Evolutionary conservation across 2,329 filamentous ascomycete genomes (phyloP), one percentile per base, ranked within the genome.

Genomic region (Cladosporium sphaerospermum): DNA sequence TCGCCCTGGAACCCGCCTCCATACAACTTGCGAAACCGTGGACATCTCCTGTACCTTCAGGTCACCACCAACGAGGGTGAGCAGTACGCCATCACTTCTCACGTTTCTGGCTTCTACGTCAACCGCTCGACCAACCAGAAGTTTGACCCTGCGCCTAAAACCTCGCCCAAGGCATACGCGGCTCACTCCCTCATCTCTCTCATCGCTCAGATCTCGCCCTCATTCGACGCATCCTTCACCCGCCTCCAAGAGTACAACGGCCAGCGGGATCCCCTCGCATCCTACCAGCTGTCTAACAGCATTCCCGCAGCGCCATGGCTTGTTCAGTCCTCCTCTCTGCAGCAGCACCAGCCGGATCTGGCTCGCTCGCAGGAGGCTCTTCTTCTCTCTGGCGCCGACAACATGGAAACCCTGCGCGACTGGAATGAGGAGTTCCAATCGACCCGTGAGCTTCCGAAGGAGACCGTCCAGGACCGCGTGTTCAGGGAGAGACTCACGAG

Each of bases 371-470:
- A 99, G 72, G 93, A 99, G 75, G 88, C 87, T 45, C 96, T 89
- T 67, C 76, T 99, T 56, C 84, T 97, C 56, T 82, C 88, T 16
- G 95, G 95, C 31, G 85, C 91, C 23, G 93, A 99, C 65, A 96
- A 92, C 68, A 89, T 89, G 0, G 93, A 99, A 67, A 96, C 90
- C 4, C 77, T 99, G 58, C 84, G 93, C 54, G 93, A 99, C 71
- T 99, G 95, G 92, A 99, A 99, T 64, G 93, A 99, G 70, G 93
- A 99, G 68, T 95, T 99, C 67, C 93, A 99, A 71, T 96, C 92
- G 2, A 96, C 93, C 9, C 85, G 89, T 64, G 93, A 99, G 71
- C 80, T 99, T 58, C 91, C 92, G 33, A 92, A 90, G 67, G 92
- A 96, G 59, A 89, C 85, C 7, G 88, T 99, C 9, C 92, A 96